Conservation (phyloP, 495 filamentous ascomycete species). For the Aspergillus homomorphus region DNA sequence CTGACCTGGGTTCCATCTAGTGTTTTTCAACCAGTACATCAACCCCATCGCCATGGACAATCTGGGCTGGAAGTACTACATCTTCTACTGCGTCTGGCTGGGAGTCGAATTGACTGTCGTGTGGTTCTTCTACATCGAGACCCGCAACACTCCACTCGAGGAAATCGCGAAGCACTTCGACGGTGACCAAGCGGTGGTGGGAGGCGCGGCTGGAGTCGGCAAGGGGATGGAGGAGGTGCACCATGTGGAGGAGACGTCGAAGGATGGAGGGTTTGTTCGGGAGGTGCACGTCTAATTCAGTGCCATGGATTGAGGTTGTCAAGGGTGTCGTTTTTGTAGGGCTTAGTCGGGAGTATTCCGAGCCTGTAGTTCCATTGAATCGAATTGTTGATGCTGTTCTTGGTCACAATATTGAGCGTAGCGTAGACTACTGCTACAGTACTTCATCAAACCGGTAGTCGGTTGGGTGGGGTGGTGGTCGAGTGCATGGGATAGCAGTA, state of each 20-base stretch:
- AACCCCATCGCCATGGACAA: constrained; percentile 59
- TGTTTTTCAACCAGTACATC: constrained; percentile 57
- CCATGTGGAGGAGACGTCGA: constrained; percentile 8
- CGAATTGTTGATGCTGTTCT: too few species aligned
- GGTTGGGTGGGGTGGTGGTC: too few species aligned
- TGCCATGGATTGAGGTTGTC: neutral
- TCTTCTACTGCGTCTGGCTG: constrained; percentile 64
- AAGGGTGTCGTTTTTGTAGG: too few species aligned
- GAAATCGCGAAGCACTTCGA: constrained; percentile 63
- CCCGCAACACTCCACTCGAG: constrained; percentile 60
- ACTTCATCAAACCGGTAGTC: too few species aligned
- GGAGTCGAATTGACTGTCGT: constrained; percentile 56
- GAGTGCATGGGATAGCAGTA: too few species aligned
- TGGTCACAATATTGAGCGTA: too few species aligned
- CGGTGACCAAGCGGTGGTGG: constrained; percentile 52
- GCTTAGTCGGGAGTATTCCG: too few species aligned
- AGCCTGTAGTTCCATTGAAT: too few species aligned
- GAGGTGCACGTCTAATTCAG: constrained; percentile 4
- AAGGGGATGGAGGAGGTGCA: constrained; percentile 11
- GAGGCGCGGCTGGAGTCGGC: constrained; percentile 30
- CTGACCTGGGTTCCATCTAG: constrained; percentile 34
- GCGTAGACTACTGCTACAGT: too few species aligned
- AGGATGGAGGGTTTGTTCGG: neutral
- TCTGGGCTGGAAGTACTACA: constrained; percentile 59
- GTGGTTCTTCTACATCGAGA: constrained; percentile 66